Percentiles rank a stretch among this genome's conserved stretches.
These are phyloP conservation scores for Cinnamomum micranthum DNA, from an alignment of 164 flowering plant species.

Conservation along the genomic window DNA sequence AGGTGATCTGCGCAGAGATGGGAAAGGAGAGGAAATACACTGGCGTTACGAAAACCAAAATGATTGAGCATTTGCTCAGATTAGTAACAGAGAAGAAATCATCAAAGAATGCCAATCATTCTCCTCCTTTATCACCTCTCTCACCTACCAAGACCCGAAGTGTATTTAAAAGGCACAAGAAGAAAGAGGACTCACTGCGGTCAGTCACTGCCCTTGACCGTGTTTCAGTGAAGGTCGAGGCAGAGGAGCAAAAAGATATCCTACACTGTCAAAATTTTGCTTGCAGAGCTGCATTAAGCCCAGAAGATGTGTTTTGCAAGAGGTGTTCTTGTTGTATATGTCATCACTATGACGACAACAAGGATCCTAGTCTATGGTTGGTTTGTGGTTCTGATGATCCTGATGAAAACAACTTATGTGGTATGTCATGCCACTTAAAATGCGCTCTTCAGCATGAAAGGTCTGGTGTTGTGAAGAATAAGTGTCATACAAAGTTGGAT, in stretches of 20 bases:
- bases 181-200: conserved; percentile 51
- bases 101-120: conserved; percentile 20
- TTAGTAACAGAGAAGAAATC: conserved; percentile 58
- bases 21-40: conserved; percentile 97
- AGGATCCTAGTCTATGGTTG: conserved; percentile 97
- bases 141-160: conserved; percentile 29
- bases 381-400: conserved; percentile 77
- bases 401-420: conserved; percentile 58
- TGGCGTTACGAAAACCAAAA: conserved; percentile 77
- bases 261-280: conserved; percentile 74
- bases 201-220: conserved; percentile 25
- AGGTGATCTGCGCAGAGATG: conserved; percentile 80
- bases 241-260: conserved; percentile 21
- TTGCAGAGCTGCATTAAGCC: conserved; percentile 61
- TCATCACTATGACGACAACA: conserved; percentile 77
- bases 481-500: conserved; percentile 39
- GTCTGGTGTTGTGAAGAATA: conserved; percentile 56
- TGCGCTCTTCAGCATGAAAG: conserved; percentile 70
- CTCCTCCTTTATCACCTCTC: conserved; percentile 28
- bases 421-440: conserved; percentile 89
- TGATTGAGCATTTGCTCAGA: conserved; percentile 74
- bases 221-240: conserved; percentile 10
- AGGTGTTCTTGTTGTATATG: conserved; percentile 97
- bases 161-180: conserved; percentile 65
- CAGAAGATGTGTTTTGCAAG: conserved; percentile 71